A percentile compares a stretch with the other conserved stretches of the same genome.
These are phyloP conservation scores for Fusarium transvaalense DNA, from an alignment of 2,329 filamentous ascomycete species.

Conservation along the genomic window DNA sequence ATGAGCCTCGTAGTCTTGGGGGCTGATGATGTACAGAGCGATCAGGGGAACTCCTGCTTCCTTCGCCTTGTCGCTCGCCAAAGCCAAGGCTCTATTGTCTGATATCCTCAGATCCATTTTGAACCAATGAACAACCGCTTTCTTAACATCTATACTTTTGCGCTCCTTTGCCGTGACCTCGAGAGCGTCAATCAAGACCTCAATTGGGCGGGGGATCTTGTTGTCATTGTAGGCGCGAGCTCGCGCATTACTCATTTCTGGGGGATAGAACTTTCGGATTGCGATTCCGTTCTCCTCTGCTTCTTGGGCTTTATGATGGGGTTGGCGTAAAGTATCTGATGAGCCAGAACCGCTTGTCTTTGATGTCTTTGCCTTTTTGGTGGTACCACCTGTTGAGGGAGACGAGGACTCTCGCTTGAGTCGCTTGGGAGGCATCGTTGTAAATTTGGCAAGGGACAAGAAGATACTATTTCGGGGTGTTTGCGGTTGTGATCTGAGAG, in stretches of 20 bases:
- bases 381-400: slow-evolving; percentile 37
- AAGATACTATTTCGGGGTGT: background rate
- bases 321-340: slow-evolving; percentile 55
- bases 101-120: slow-evolving; percentile 80
- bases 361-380: slow-evolving; percentile 53
- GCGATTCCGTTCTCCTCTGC: slow-evolving; percentile 72
- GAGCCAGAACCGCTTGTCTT: slow-evolving; percentile 40
- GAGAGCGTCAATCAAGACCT: slow-evolving; percentile 72
- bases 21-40: slow-evolving; percentile 82
- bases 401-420: slow-evolving; percentile 49
- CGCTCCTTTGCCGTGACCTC: slow-evolving; percentile 69
- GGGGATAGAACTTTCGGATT: slow-evolving; percentile 82
- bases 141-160: slow-evolving; percentile 63
- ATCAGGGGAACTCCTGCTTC: slow-evolving; percentile 78
- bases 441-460: slow-evolving; percentile 3
- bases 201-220: slow-evolving; percentile 78
- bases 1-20: slow-evolving; percentile 88
- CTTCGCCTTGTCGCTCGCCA: slow-evolving; percentile 75
- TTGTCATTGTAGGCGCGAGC: slow-evolving; percentile 80
- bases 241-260: slow-evolving; percentile 85
- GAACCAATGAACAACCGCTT: slow-evolving; percentile 89
- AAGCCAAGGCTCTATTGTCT: slow-evolving; percentile 79
- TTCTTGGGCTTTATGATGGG: slow-evolving; percentile 61
- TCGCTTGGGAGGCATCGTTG: slow-evolving; percentile 48
- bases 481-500: background rate